These are phyloP conservation scores for Lactifluus volemus DNA, from an alignment of 768 basidiomycete genomes.

Conservation along the genomic window DNA sequence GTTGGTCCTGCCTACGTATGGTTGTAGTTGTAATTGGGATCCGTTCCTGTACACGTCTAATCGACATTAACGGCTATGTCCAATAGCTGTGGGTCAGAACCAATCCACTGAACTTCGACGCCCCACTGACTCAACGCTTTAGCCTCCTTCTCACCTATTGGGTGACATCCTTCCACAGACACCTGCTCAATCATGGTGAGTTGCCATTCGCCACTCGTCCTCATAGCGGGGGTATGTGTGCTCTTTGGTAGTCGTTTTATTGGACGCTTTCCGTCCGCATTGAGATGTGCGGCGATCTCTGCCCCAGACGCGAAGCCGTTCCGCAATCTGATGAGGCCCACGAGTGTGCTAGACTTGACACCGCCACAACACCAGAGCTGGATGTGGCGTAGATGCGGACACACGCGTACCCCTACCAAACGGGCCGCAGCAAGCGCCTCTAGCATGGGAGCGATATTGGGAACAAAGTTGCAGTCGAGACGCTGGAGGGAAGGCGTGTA, in stretches of 20 bases:
- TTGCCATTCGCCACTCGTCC: background rate
- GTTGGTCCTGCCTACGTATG: background rate
- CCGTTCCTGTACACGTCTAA: background rate
- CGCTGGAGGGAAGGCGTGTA: conserved; percentile 15
- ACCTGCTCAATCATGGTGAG: background rate
- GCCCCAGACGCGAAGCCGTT: background rate
- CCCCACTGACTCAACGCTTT: background rate
- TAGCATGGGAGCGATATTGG: conserved; percentile 1
- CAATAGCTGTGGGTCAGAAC: background rate
- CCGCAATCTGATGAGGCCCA: conserved; percentile 10
- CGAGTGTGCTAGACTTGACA: background rate
- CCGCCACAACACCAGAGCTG: conserved; percentile 15
- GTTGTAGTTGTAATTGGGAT: background rate
- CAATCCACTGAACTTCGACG: conserved; percentile 1
- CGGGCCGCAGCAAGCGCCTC: conserved; percentile 6
- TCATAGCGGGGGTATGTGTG: background rate
- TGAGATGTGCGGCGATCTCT: background rate
- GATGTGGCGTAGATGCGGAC: conserved; percentile 7
- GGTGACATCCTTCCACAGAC: background rate
- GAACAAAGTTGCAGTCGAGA: conserved; percentile 17
- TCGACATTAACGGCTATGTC: background rate
- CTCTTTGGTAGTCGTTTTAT: conserved; percentile 2
- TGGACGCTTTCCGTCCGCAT: background rate
- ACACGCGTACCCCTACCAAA: background rate
- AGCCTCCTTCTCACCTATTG: conserved; percentile 1